Conservation (phyloP, 441 rosid genomes). For the California macrophylla region DNA sequence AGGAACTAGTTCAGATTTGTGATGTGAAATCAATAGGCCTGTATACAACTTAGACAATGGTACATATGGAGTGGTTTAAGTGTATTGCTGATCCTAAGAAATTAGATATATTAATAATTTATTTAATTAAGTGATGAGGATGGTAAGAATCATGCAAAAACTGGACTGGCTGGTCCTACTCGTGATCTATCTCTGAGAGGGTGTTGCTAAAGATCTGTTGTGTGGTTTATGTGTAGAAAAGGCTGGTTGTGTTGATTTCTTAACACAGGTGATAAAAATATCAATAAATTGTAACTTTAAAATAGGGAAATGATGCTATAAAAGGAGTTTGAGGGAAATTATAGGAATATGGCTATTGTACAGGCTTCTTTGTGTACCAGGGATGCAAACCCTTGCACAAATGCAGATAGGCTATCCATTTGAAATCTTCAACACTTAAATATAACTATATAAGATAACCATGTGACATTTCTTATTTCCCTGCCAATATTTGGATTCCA, state of each 20-base stretch:
- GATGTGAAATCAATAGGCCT: not conserved
- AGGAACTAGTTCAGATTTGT: not conserved
- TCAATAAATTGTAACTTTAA: not conserved
- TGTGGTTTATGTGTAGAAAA: not conserved
- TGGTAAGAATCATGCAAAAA: not conserved
- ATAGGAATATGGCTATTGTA: not conserved
- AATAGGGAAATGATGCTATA: not conserved
- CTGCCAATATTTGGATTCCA: constrained; percentile 9
- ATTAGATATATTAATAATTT: not conserved
- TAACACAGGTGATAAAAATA: not conserved
- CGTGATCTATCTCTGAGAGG: not conserved
- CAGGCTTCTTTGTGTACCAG: not conserved
- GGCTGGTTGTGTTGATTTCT: not conserved
- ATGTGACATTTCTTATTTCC: not conserved
- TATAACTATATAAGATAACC: not conserved
- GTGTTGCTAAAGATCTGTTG: not conserved
- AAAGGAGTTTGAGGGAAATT: too few species aligned
- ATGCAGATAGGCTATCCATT: constrained; percentile 7
- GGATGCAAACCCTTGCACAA: not conserved
- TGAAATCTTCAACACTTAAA: not conserved
- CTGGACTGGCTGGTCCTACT: not conserved
- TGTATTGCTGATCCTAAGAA: not conserved
- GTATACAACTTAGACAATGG: not conserved
- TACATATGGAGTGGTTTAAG: not conserved
- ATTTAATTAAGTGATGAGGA: not conserved